These are phyloP conservation scores for Penicillium maclennaniae DNA, from an alignment of 495 filamentous ascomycete species.

Conservation along the genomic window DNA sequence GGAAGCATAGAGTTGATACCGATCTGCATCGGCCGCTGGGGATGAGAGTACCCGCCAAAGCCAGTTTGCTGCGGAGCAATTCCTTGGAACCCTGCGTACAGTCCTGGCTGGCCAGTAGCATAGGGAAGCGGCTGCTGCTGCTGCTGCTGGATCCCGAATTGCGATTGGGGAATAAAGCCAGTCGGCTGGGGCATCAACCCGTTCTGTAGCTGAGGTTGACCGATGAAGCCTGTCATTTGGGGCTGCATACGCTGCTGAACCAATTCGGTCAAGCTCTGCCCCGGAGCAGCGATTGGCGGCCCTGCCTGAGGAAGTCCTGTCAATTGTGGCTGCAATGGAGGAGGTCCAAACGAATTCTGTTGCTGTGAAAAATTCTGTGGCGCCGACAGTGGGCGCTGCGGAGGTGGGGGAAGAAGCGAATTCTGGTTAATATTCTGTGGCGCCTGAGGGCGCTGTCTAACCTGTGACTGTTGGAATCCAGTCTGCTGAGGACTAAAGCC, in stretches of 20 bases:
- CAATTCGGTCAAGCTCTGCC: conserved; percentile 72
- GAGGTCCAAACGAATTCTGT: conserved; percentile 65
- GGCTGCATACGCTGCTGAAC: conserved; percentile 60
- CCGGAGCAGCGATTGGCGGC: conserved; percentile 59
- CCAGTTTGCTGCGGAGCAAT: conserved; percentile 64
- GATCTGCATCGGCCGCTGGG: conserved; percentile 49
- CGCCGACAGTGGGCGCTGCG: conserved; percentile 79
- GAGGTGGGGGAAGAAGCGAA: conserved; percentile 75
- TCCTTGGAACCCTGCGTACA: conserved; percentile 50
- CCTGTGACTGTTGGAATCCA: conserved; percentile 42
- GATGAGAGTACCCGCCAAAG: conserved; percentile 47
- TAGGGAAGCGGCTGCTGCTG: conserved; percentile 19
- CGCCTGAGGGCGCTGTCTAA: conserved; percentile 71
- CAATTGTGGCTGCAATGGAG: conserved; percentile 78
- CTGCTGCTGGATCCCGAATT: conserved; percentile 52
- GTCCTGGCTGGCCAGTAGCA: conserved; percentile 12
- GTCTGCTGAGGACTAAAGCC: conserved; percentile 40
- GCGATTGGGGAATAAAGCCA: conserved; percentile 48
- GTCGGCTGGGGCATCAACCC: conserved; percentile 51
- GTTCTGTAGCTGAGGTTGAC: conserved; percentile 46
- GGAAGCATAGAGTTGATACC: conserved; percentile 45
- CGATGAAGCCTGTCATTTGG: conserved; percentile 53
- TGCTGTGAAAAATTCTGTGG: conserved; percentile 75
- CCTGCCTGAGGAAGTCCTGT: conserved; percentile 62
- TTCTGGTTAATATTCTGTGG: conserved; percentile 60